Base-by-base conservation (phyloP, 768 basidiomycete genomes). In the Collybia nuda region DNA sequence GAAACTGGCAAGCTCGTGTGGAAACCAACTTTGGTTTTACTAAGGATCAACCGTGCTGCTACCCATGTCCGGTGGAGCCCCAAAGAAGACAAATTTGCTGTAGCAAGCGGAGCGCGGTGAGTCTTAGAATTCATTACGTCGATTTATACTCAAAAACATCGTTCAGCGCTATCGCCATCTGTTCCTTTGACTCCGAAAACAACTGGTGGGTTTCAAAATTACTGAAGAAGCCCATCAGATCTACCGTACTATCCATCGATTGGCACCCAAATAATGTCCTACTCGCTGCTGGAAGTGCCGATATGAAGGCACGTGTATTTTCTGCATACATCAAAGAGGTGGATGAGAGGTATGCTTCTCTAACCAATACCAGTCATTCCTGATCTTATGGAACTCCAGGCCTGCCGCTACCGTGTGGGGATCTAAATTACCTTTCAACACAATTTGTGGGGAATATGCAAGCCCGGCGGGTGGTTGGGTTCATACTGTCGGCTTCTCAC, bases 221-320 rank as follows among this genome's bases (percentile, higher is more conserved):
- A 52, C 75, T 99, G 66, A 99, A 98, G 85, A 98, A 98, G 70
- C 97, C 97, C 21, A 89, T 99, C 62, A 74, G 93, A 56, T 93
- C 93, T 3, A 99, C 97, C 1, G 95, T 99, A 12, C 76, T 98
- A 37, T 84, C 86, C 4, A 75, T 99, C 58, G 96, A 98, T 58
- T 99, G 97, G 97, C 97, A 99, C 65, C 95, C 97, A 22, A 98
- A 98, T 78, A 98, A 97, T 64, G 95, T 98, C 12, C 77, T 99
- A 5, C 84, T 99, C 22, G 97, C 96, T 3, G 90, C 96, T 29
- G 97, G 97, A n/a, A 87, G 92, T 51, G 94, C 96, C 0, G 97
- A 99, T 64, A 93, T 93, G 84, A 96, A 96, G 70, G 97, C 97
- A 9, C 82, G 95, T 17, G 97, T 99, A 6, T 91, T 98, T 69